A percentile compares a stretch with the other conserved stretches of the same genome.
Conservation (phyloP, 306 rosid species). For the Hippophae gyantsensis region DNA sequence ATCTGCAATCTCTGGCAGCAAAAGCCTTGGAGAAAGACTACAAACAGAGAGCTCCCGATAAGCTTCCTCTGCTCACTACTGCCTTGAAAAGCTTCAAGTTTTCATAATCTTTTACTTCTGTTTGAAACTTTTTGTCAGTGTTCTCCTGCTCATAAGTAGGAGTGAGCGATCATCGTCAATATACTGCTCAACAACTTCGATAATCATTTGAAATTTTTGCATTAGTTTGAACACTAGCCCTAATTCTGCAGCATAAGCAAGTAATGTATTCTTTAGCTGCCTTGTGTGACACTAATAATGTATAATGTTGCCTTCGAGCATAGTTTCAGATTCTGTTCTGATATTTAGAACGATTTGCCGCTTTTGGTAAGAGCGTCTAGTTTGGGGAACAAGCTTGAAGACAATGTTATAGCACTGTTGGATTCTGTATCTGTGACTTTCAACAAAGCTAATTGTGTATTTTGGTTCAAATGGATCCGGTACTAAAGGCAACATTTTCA, state of each 20-base stretch:
- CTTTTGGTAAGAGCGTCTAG: background rate
- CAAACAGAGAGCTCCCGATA: conserved; percentile 90
- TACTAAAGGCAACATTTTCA: too few relatives aligned
- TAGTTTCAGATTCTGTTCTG: background rate
- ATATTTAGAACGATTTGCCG: background rate
- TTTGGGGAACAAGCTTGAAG: too few relatives aligned
- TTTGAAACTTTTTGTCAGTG: conserved; percentile 11
- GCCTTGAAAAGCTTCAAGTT: conserved; percentile 63
- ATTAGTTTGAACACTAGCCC: background rate
- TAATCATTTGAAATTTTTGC: conserved; percentile 7
- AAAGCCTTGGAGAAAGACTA: conserved; percentile 82
- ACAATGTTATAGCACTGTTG: too few relatives aligned
- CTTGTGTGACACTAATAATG: conserved; percentile 14
- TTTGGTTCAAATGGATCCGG: too few relatives aligned
- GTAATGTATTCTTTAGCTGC: conserved; percentile 12
- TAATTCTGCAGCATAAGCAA: background rate
- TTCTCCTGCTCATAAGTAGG: conserved; percentile 17
- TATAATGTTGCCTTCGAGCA: conserved; percentile 5
- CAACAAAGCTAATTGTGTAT: too few relatives aligned
- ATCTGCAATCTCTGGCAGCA: conserved; percentile 70
- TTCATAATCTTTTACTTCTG: conserved; percentile 41
- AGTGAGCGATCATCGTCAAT: conserved; percentile 12
- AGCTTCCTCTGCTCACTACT: conserved; percentile 69
- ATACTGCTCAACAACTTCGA: conserved; percentile 9
- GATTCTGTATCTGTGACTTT: too few relatives aligned